Evolutionary conservation across 2,329 filamentous ascomycete species (phyloP).

Genomic region (Colletotrichum sp.): DNA sequence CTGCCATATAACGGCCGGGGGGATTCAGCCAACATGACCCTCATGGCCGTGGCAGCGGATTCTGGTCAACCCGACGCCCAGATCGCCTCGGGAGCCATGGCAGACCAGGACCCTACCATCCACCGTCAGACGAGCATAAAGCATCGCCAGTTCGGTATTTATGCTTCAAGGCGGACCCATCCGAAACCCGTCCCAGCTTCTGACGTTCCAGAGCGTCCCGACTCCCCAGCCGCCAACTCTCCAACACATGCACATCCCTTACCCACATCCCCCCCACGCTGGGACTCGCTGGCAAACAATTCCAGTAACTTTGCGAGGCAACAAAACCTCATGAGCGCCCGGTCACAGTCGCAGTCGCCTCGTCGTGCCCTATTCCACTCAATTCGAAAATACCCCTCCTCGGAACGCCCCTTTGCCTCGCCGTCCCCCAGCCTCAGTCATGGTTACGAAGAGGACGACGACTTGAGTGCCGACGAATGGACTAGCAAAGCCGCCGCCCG

Average conservation of each 20-base stretch:
- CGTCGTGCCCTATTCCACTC: slow-evolving; percentile 29
- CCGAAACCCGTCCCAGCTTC: slow-evolving; percentile 20
- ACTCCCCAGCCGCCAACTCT: slow-evolving; percentile 22
- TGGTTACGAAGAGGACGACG: slow-evolving; percentile 25
- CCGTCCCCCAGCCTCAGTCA: slow-evolving; percentile 12
- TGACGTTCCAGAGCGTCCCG: slow-evolving; percentile 19
- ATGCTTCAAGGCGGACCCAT: slow-evolving; percentile 21
- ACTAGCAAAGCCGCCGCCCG: slow-evolving; percentile 14
- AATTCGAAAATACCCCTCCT: slow-evolving; percentile 33
- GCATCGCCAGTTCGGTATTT: slow-evolving; percentile 24
- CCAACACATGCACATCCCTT: slow-evolving; percentile 35
- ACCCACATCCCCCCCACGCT: slow-evolving; percentile 43
- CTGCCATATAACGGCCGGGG: slow-evolving; percentile 20
- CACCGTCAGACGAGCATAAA: slow-evolving; percentile 17
- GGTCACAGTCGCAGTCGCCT: slow-evolving; percentile 15
- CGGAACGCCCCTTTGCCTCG: slow-evolving; percentile 32
- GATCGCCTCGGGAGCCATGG: not conserved
- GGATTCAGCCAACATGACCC: slow-evolving; percentile 18
- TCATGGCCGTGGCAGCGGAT: slow-evolving; percentile 24
- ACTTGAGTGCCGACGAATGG: slow-evolving; percentile 23
- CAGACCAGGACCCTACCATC: slow-evolving; percentile 13
- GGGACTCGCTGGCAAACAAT: slow-evolving; percentile 46
- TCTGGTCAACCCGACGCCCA: slow-evolving; percentile 14
- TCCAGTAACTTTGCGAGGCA: slow-evolving; percentile 22
- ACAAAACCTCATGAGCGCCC: slow-evolving; percentile 3